Percentiles rank a stretch among this genome's conserved stretches.
Conservation (phyloP, 306 rosid genomes). For the Rosa multiflora region DNA sequence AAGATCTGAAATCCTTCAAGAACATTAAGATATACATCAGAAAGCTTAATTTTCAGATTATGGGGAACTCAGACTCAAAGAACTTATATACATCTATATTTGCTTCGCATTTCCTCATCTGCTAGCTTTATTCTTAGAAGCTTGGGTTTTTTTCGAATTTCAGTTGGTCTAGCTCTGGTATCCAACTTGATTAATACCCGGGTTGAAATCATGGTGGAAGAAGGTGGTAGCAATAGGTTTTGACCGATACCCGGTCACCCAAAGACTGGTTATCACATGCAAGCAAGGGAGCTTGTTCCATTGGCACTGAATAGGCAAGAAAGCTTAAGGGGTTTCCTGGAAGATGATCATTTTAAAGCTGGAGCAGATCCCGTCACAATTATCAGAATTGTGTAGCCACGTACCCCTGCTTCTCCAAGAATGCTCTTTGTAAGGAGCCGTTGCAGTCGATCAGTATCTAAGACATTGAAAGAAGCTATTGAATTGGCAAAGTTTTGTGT, state of each 20-base stretch:
- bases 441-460: slow-evolving; percentile 66
- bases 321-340: slow-evolving; percentile 80
- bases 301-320: slow-evolving; percentile 56
- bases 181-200: slow-evolving; percentile 23
- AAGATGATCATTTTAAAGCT: slow-evolving; percentile 74
- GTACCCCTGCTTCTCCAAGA: slow-evolving; percentile 79
- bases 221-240: slow-evolving; percentile 26
- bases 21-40: no score
- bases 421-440: slow-evolving; percentile 87
- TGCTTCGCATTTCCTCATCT: slow-evolving; percentile 33
- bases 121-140: slow-evolving; percentile 31
- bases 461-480: slow-evolving; percentile 50
- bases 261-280: slow-evolving; percentile 57
- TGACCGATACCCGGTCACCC: slow-evolving; percentile 36
- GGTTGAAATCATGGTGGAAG: slow-evolving; percentile 69
- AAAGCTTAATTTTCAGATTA: no score
- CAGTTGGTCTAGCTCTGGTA: slow-evolving; percentile 35
- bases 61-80: no score
- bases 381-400: slow-evolving; percentile 87
- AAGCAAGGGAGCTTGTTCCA: slow-evolving; percentile 72
- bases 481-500: slow-evolving; percentile 71
- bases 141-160: slow-evolving; percentile 39
- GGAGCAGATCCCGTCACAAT: slow-evolving; percentile 71
- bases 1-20: no score
- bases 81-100: slow-evolving; percentile 34